Base-by-base conservation (phyloP, 495 filamentous ascomycete species). In the Astrothelium macrocarpum region DNA sequence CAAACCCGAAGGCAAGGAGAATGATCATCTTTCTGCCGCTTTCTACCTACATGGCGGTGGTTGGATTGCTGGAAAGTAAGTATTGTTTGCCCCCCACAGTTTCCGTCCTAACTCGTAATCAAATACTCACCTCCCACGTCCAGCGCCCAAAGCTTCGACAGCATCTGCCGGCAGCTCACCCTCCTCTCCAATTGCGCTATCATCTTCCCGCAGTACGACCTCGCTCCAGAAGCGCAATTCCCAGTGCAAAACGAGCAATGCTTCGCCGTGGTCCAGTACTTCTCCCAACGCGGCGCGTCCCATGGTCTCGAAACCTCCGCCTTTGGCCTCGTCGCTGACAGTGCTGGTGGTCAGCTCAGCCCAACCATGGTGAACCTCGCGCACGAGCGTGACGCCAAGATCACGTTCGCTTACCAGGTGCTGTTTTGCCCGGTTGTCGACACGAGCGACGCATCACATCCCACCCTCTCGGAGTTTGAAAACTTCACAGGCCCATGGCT, bases 161-260 rank as follows among this genome's bases (percentile, higher is more conserved):
- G 62, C 20, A 26, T 71, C 1, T 31, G 69, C 0, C 20, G 66
- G 9, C 65, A 72, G n/a, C 60, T 74, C 4, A 59, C 70, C 2
- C 2, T 59, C 5, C 61, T 66, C 26, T 67, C 71, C 0, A 68
- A 70, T 20, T 66, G 43, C 16, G 73, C 68, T 2, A 64, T 75
- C 7, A 66, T 72, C 31, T 75, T 75, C 45, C 60, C 67, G 12
- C 32, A 73, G 62, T 75, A 75, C 42, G 67, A 73, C 0, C 66
- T 61, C 3, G 64, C 65, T 3, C 73, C 73, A 11, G 73, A 76
- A 29, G 69, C 59, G n/a, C 43, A 62, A 12, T 76, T 69, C 25
- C 73, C 73, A 2, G 65, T 68, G 1, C 68, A 67, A n/a, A 67
- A 67, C 12, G 70, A 75, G 62, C 64, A 75, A 53, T 63, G 64